Base-by-base conservation (phyloP, 768 basidiomycete species). In the Termitomyces eurrhizus region DNA sequence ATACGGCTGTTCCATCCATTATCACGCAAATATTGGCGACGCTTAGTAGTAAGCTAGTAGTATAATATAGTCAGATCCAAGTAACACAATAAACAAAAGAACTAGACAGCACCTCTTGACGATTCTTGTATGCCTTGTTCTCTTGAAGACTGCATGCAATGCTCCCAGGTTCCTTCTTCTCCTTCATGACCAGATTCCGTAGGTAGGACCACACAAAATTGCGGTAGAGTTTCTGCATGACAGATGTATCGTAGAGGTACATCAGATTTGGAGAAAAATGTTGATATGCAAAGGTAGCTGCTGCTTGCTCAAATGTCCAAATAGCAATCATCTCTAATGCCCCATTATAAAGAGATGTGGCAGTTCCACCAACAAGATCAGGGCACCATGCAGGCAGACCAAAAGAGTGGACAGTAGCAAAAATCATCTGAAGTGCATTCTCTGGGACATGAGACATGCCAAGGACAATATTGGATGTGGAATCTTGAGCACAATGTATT, bases 61-160 rank as follows among this genome's bases (percentile, higher is more conserved):
- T n/a, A n/a, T n/a, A n/a, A n/a, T n/a, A n/a, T n/a, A n/a, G n/a
- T n/a, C n/a, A n/a, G 6, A 44, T 18, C 33, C 7, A 32, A 35
- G 18, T 7, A 50, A 33, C 18, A 32, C 18, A 29, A 18, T 29
- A 50, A 16, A 5, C 13, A 50, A 50, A 50, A 50, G 33, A 50
- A 50, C 18, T 35, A 16, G 4, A 33, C 9, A n/a, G 13, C 41
- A 56, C 42, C 55, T 29, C 36, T n/a, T 46, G 42, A 29, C 29
- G 18, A 45, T 56, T 56, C 41, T 55, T 56, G 21, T 56, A 56
- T 14, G 55, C 55, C 7, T 46, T 44, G 33, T 56, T 56, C 26
- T 56, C 55, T 41, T 46, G 16, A 14, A 56, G 37, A 9, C n/a
- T 41, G 12, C 26, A 33, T n/a, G 13, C n/a, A 26, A 45, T 7